Percentiles rank a stretch among this genome's conserved stretches.
These are phyloP conservation scores for Botrytis elliptica DNA, from an alignment of 2,329 filamentous ascomycete species.

Conservation along the genomic window DNA sequence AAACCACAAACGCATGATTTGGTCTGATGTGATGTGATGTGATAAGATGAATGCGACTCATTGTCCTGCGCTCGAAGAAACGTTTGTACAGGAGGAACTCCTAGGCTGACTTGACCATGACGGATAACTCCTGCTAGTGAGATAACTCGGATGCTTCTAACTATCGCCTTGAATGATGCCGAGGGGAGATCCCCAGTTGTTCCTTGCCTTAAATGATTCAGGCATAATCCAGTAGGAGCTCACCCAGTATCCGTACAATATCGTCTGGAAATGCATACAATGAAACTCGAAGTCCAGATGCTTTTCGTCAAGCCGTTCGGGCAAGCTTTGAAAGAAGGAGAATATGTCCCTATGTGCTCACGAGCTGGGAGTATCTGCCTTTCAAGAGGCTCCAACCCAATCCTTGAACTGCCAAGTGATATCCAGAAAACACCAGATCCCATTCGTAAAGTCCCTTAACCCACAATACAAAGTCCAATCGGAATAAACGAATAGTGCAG, in stretches of 20 bases:
- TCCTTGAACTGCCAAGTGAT: background rate
- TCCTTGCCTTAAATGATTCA: background rate
- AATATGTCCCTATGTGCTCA: accelerated
- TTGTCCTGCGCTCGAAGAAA: too few species aligned
- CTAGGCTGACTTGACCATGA: background rate
- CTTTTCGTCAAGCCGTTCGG: background rate
- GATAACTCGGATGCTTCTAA: background rate
- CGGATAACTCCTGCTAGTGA: background rate
- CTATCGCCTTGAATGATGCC: accelerated
- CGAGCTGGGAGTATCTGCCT: background rate
- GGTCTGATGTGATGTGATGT: background rate
- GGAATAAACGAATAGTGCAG: background rate
- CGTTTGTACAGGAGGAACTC: background rate
- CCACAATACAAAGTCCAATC: background rate
- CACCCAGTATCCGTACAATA: accelerated
- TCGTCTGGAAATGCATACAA: background rate
- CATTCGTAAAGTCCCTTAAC: background rate
- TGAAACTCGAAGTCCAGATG: background rate
- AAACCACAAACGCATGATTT: too few species aligned
- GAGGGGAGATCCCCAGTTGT: background rate
- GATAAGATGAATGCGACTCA: background rate
- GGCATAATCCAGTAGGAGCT: background rate
- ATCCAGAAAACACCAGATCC: background rate
- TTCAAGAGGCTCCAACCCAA: background rate
- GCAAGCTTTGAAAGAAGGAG: background rate